Evolutionary conservation across 2,329 filamentous ascomycete genomes (phyloP), one percentile per base, ranked within the genome.

Genomic region (Ceratocystis huliohia): DNA sequence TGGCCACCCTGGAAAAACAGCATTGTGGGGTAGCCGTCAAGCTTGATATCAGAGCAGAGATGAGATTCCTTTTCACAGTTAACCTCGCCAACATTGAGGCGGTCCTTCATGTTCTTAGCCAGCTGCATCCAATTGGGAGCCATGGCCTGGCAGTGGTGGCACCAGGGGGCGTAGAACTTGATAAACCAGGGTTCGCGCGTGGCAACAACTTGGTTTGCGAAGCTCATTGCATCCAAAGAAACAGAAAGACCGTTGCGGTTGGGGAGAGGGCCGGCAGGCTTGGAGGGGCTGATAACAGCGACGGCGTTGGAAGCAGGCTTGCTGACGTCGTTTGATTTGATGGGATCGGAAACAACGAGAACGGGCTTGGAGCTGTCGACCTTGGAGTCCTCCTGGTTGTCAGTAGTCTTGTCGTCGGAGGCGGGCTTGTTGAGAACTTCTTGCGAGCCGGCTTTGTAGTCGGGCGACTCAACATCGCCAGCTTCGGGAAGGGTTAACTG

Each of bases 91-190:
- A 99, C 81, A 73, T 97, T 96, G 68, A 99, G 84, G 70, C 84
- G 86, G 56, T 88, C 89, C 75, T 91, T 85, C 89, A 96, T 94
- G 73, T 93, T 90, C 74, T 92, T 91, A 57, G 89, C 89, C 76
- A 99, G 84, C 72, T 93, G 88, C 69, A 85, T 80, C 94, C 94
- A 99, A 70, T 86, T 91, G 2, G 94, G 89, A 45, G 88, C 90
- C 82, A 99, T 85, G 46, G 89, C 89, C 77, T 96, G 89, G 76
- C 95, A 99, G 76, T 99, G 94, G 71, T 87, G 85, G 75, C 94
- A 99, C 94, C 93, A 97, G 5, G 94, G 95, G 20, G 91, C 92
- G 74, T 96, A 97, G 75, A 99, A 97, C 76, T 99, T 99, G 80
- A 99, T 86, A 73, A 99, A 96, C 94, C 94, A 99, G 5, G 92